Evolutionary conservation across 2,329 filamentous ascomycete genomes (phyloP), one percentile per base, ranked within the genome.

Genomic region (Pochonia chlamydosporia): DNA sequence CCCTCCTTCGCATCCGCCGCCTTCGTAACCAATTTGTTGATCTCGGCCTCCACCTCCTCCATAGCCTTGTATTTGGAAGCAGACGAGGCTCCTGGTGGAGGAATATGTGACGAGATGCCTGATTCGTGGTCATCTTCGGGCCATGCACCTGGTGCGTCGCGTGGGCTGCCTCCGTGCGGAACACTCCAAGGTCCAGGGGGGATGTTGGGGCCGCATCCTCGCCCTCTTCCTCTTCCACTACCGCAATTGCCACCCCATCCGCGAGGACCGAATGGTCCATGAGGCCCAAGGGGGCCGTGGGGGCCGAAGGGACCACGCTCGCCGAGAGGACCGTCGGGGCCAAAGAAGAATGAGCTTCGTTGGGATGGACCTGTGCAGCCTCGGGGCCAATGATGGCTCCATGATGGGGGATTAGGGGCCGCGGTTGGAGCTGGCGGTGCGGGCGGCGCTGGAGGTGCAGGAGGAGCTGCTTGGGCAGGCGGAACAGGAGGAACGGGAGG

Each of bases 11-110:
- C 47, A 16, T 51, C 44, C 7, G 52, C 46, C 7, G 65, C 52
- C 39, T 62, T 59, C 1, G 51, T 51, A 36, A 61, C 55, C 52
- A 65, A 67, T 3, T 50, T 53, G 13, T 52, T 59, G 8, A 71
- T 59, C 30, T 64, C 56, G 24, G 54, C 56, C 47, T 69, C 65
- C 3, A 73, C 55, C 0, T 56, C 57, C 28, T 64, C 63, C 1
- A 63, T 66, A 0, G 55, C 59, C 1, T 56, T 56, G 55, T 73
- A 70, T 56, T 67, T 70, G 30, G 57, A 62, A 14, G 57, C 57
- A 7, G 65, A 64, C 3, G 45, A 58, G 1, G 58, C 50, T 4
- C 56, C 56, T 11, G 56, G 55, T 13, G 55, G 44, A 6, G 58
- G 50, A 23, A 23, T 13, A 8, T 39, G 18, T 42, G 40, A 39